Base-by-base conservation (phyloP, 2,329 filamentous ascomycete genomes). In the Chaetomium olivaceum region DNA sequence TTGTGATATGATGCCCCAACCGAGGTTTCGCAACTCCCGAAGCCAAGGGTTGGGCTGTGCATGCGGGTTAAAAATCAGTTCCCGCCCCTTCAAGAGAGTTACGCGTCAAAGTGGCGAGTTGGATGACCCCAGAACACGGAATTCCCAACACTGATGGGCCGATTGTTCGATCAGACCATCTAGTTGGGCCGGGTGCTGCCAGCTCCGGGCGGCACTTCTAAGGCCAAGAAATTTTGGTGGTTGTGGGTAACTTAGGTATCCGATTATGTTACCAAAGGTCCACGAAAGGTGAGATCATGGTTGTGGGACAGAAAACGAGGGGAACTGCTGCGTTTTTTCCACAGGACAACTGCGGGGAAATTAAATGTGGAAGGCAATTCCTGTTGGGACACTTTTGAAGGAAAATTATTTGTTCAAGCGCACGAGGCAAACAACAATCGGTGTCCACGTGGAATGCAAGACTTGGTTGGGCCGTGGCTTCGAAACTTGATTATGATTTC, bases 21-120 rank as follows among this genome's bases (percentile, higher is more conserved):
- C 66, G 61, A 67, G 63, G 64, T 57, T 61, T 25, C 52, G 66
- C 59, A 50, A 61, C 27, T 59, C 61, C 66, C 62, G 63, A 56
- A 65, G 65, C 61, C 56, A 62, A 61, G 54, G 27, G 3, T 50
- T 21, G 39, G 61, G 63, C 46, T 61, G 56, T 67, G 57, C 58
- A 61, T 11, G 25, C 39, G 50, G 14, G 25, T n/a, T 58, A 14
- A 33, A 33, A 55, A 21, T 36, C 39, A 48, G 29, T 52, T 29
- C 61, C 25, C 27, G 29, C 29, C 29, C 29, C 46, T 21, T 33
- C 39, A 57, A 55, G 11, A 56, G 57, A 55, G 29, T 64, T 43
- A 71, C 65, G 71, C 69, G 70, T 69, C 58, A 65, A 69, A 52
- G 70, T 73, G 71, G 72, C 69, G 66, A 70, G 71, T 67, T 70